These are phyloP conservation scores for Kazachstania psychrophila DNA, from an alignment of 805 yeast species.

Conservation along the genomic window DNA sequence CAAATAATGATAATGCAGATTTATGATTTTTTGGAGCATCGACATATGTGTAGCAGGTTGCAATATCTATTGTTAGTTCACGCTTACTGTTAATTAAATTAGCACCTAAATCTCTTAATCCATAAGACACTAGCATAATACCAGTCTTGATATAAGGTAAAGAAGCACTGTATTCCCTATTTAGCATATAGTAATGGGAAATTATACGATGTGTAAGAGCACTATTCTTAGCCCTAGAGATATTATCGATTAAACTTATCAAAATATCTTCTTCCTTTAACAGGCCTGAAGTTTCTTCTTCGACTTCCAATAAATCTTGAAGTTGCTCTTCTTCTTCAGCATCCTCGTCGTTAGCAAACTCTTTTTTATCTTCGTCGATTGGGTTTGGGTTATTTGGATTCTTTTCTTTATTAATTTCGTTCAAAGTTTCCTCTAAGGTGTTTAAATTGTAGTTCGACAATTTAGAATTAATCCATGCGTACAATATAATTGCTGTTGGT, in stretches of 20 bases:
- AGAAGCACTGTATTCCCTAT: conserved; percentile 56
- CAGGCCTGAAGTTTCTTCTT: conserved; percentile 17
- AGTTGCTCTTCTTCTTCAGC: conserved; percentile 21
- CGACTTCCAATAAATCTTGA: conserved; percentile 20
- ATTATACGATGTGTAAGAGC: conserved; percentile 59
- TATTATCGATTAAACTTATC: conserved; percentile 43
- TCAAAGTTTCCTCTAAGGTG: conserved; percentile 12
- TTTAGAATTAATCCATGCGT: conserved; percentile 58
- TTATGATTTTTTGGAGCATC: conserved; percentile 86
- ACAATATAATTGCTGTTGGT: conserved; percentile 54
- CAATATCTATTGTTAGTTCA: conserved; percentile 57
- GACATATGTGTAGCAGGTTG: conserved; percentile 67
- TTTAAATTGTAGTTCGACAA: conserved; percentile 49
- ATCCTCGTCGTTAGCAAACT: conserved; percentile 9
- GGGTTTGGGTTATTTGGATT: conserved; percentile 5
- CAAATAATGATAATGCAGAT: conserved; percentile 64
- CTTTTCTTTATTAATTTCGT: background rate
- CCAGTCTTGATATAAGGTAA: conserved; percentile 53
- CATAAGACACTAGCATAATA: conserved; percentile 42
- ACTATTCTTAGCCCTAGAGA: conserved; percentile 36
- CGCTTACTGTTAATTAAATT: conserved; percentile 43
- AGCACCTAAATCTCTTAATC: conserved; percentile 39
- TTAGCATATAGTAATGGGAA: conserved; percentile 48
- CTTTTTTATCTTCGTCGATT: conserved; percentile 4
- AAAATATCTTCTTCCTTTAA: conserved; percentile 38